phyloP scores from a whole-genome alignment of 2,329 filamentous ascomycete species.

The Neopestalotiopsis sp. region DNA sequence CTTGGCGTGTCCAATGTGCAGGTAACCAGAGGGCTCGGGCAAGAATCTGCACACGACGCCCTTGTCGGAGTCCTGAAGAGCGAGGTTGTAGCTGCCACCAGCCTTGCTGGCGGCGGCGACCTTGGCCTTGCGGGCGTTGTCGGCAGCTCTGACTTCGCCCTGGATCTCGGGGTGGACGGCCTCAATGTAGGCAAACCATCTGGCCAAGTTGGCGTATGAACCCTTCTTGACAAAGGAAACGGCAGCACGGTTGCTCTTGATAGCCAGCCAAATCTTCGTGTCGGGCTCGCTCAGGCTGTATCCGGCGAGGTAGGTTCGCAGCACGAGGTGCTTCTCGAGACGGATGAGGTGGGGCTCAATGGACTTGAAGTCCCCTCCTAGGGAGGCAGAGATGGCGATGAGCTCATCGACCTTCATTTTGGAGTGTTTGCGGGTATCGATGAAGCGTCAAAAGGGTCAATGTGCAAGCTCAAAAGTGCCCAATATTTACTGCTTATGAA shows the following conservation, averaged over 20 bases:
- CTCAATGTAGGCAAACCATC: constrained; percentile 90
- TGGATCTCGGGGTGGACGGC: constrained; percentile 79
- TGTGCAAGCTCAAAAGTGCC: constrained; percentile 3
- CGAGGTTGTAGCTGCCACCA: constrained; percentile 88
- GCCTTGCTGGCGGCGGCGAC: constrained; percentile 73
- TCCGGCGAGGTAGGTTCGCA: constrained; percentile 85
- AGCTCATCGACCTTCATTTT: constrained; percentile 65
- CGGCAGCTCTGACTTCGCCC: constrained; percentile 71
- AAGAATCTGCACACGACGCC: constrained; percentile 92
- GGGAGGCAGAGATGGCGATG: constrained; percentile 52
- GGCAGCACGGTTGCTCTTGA: constrained; percentile 85
- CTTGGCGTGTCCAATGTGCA: constrained; percentile 96
- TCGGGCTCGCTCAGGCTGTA: constrained; percentile 80
- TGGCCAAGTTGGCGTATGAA: constrained; percentile 73
- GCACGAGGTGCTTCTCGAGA: constrained; percentile 85
- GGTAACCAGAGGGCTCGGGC: constrained; percentile 92
- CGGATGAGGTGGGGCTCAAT: constrained; percentile 76
- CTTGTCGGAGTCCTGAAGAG: constrained; percentile 81
- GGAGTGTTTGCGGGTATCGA: constrained; percentile 20
- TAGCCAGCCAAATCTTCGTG: constrained; percentile 79
- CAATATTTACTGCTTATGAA: constrained; percentile 7
- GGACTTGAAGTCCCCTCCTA: constrained; percentile 77
- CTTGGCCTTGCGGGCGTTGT: constrained; percentile 72
- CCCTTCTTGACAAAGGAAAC: constrained; percentile 81
- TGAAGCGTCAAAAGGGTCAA: not conserved